These are phyloP conservation scores for Euphorbia celastroides DNA, from an alignment of 441 rosid genomes.

Conservation along the genomic window DNA sequence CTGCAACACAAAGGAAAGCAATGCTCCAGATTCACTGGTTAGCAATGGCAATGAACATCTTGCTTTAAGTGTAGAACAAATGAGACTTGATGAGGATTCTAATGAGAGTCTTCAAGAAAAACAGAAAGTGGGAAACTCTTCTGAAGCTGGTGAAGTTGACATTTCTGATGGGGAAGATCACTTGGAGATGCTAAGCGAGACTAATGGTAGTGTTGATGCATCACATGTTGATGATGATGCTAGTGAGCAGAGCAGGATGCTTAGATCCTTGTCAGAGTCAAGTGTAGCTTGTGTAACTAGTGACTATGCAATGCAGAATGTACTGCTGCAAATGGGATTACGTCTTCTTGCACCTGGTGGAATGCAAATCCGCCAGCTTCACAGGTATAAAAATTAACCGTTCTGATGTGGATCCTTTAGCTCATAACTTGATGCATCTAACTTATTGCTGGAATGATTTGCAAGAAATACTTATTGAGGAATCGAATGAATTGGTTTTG, in stretches of 20 bases:
- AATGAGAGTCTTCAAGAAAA: constrained; percentile 33
- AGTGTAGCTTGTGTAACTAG: constrained; percentile 87
- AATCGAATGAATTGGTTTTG: background rate
- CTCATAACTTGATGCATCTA: background rate
- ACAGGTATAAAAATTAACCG: constrained; percentile 40
- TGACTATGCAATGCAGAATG: constrained; percentile 96
- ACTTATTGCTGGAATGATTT: background rate
- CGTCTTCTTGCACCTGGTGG: constrained; percentile 86
- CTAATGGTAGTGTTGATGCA: constrained; percentile 44
- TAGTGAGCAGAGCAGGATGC: constrained; percentile 81
- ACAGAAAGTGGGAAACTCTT: constrained; percentile 18
- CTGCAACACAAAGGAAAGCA: constrained; percentile 17
- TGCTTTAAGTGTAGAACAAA: constrained; percentile 43
- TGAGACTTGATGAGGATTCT: constrained; percentile 68
- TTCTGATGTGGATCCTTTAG: background rate
- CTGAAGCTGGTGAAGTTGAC: constrained; percentile 29
- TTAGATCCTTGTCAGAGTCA: constrained; percentile 85
- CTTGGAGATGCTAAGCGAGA: constrained; percentile 47
- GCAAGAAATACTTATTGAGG: background rate
- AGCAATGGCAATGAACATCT: constrained; percentile 33
- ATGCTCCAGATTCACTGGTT: constrained; percentile 18
- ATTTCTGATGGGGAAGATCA: constrained; percentile 30
- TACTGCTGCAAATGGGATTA: constrained; percentile 93
- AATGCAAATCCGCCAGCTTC: constrained; percentile 78
- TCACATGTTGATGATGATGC: constrained; percentile 56